These are phyloP conservation scores for Ilyonectria mors-panacis DNA, from an alignment of 2,329 filamentous ascomycete species.

Conservation along the genomic window DNA sequence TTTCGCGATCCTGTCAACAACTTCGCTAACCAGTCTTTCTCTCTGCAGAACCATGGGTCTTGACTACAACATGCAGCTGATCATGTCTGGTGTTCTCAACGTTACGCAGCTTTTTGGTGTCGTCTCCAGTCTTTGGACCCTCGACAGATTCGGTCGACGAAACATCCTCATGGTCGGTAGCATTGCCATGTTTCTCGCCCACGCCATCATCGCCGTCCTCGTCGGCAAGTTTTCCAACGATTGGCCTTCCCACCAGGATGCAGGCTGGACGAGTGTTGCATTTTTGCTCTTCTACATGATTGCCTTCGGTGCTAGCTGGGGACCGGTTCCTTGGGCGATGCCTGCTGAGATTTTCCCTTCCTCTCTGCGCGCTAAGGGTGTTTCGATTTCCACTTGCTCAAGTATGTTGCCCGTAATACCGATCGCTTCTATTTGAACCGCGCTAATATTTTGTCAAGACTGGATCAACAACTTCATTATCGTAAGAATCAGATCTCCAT, in stretches of 20 bases:
- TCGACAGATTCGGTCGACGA: constrained; percentile 47
- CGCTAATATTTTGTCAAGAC: constrained; percentile 46
- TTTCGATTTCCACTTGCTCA: constrained; percentile 70
- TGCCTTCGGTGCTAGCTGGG: constrained; percentile 72
- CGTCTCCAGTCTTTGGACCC: constrained; percentile 61
- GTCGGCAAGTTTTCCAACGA: constrained; percentile 44
- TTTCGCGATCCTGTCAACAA: neutral
- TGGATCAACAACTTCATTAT: constrained; percentile 77
- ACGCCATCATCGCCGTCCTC: constrained; percentile 46
- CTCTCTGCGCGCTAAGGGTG: constrained; percentile 74
- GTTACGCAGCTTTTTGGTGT: constrained; percentile 54
- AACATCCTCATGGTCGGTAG: constrained; percentile 47
- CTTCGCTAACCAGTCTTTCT: neutral
- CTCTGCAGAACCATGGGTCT: constrained; percentile 62
- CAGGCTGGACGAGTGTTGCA: constrained; percentile 49
- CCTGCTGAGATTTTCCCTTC: constrained; percentile 73
- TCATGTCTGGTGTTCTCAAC: constrained; percentile 52
- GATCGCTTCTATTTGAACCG: accelerated
- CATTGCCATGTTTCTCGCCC: constrained; percentile 47
- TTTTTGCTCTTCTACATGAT: constrained; percentile 69
- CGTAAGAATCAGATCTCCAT: constrained; percentile 16
- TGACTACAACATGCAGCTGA: constrained; percentile 49
- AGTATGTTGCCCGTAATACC: constrained; percentile 48
- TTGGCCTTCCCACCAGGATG: constrained; percentile 45
- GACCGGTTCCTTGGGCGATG: constrained; percentile 64